A percentile compares a stretch with the other conserved stretches of the same genome.
These are phyloP conservation scores for Geotrichum fermentans DNA, from an alignment of 1,139 yeast genomes.

Conservation along the genomic window DNA sequence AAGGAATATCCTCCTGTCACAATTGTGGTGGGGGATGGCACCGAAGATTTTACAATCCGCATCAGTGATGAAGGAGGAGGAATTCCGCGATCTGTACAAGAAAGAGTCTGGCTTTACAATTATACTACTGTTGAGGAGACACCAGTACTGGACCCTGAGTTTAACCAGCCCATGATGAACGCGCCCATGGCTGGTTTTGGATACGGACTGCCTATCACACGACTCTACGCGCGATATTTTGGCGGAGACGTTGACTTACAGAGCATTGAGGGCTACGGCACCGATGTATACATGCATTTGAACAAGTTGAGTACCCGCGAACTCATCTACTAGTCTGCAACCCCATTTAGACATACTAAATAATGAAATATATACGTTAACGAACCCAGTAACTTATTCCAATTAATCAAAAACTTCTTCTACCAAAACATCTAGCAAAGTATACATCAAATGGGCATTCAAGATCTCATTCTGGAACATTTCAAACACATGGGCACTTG, in stretches of 20 bases:
- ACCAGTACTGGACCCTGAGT: conserved; percentile 53
- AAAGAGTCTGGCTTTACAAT: conserved; percentile 74
- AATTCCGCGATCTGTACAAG: conserved; percentile 68
- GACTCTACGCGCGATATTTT: conserved; percentile 72
- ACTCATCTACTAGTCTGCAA: conserved; percentile 16
- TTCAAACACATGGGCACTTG: conserved; percentile 55
- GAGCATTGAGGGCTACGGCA: conserved; percentile 81
- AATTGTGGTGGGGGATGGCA: conserved; percentile 70
- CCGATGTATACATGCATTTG: conserved; percentile 73
- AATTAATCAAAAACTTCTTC: conserved; percentile 39
- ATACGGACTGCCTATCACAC: conserved; percentile 70
- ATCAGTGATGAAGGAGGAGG: conserved; percentile 85
- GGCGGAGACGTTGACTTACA: conserved; percentile 75
- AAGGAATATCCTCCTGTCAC: conserved; percentile 61
- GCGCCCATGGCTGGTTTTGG: conserved; percentile 90
- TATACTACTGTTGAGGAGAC: conserved; percentile 70
- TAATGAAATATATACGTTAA: too few relatives aligned
- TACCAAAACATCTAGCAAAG: conserved; percentile 50
- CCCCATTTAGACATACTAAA: not conserved
- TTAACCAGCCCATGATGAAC: conserved; percentile 44
- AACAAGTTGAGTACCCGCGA: conserved; percentile 42
- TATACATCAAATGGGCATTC: conserved; percentile 59
- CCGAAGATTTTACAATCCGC: conserved; percentile 74
- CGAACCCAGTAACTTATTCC: too few relatives aligned
- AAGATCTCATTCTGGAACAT: conserved; percentile 71